phyloP scores from a whole-genome alignment of 139 green algal genomes.

The Chlorella sp. region DNA sequence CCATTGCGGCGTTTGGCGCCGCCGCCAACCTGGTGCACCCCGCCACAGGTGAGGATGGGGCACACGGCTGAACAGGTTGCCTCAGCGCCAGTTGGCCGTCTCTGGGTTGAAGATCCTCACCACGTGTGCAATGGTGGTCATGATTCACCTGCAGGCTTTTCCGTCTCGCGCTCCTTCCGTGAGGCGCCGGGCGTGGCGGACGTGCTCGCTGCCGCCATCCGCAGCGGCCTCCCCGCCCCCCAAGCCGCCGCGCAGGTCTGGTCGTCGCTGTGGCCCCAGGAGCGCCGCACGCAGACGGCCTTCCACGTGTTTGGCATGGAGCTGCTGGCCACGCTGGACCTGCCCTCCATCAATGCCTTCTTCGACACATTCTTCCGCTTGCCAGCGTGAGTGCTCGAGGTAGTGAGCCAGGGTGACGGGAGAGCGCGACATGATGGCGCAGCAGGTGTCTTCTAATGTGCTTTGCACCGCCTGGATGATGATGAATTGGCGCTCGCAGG shows the following conservation, averaged over 20 bases:
- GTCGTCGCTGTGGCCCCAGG: slow-evolving; percentile 76
- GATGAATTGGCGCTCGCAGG: not conserved
- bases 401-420: too few relatives aligned
- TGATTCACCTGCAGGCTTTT: slow-evolving; percentile 13
- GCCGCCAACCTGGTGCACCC: slow-evolving; percentile 77
- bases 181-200: slow-evolving; percentile 54
- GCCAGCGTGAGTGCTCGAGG: slow-evolving; percentile 34
- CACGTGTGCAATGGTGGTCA: not conserved
- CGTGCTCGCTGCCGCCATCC: slow-evolving; percentile 22
- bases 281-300: slow-evolving; percentile 70
- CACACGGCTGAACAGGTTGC: not conserved
- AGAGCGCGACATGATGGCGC: too few relatives aligned
- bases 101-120: too few relatives aligned
- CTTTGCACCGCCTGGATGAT: not conserved
- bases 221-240: slow-evolving; percentile 17
- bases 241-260: slow-evolving; percentile 44
- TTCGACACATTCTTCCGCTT: slow-evolving; percentile 92
- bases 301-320: slow-evolving; percentile 93
- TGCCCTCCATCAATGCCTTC: slow-evolving; percentile 79
- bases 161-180: slow-evolving; percentile 42
- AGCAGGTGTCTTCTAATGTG: not conserved
- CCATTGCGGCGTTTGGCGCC: slow-evolving; percentile 74
- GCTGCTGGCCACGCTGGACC: slow-evolving; percentile 74
- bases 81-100: too few relatives aligned
- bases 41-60: slow-evolving; percentile 50